A percentile compares a stretch with the other conserved stretches of the same genome.
phyloP scores from a whole-genome alignment of 768 basidiomycete genomes.

The Pulveroboletus ravenelii region DNA sequence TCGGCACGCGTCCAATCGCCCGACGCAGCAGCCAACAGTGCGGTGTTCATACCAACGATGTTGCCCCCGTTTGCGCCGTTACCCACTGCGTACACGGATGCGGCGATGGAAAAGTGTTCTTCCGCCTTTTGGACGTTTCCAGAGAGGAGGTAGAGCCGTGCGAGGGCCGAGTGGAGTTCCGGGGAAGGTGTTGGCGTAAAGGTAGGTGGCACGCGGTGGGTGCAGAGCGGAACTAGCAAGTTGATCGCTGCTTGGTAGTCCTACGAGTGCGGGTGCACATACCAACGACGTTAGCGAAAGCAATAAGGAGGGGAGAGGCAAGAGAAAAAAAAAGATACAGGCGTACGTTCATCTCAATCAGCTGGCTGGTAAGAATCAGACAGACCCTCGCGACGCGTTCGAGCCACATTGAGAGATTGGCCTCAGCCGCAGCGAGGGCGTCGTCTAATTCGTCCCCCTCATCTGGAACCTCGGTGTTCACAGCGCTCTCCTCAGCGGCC shows the following conservation, averaged over 20 bases:
- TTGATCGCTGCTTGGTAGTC: constrained; percentile 48
- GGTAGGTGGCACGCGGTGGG: constrained; percentile 25
- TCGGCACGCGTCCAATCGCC: constrained; percentile 65
- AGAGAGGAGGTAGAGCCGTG: constrained; percentile 68
- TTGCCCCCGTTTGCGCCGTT: constrained; percentile 41
- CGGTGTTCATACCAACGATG: constrained; percentile 58
- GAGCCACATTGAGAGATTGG: constrained; percentile 67
- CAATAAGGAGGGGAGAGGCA: not conserved
- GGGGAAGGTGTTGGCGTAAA: constrained; percentile 36
- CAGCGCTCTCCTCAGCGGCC: not conserved
- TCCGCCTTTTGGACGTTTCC: constrained; percentile 60
- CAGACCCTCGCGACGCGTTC: constrained; percentile 74
- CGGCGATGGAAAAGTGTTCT: constrained; percentile 44
- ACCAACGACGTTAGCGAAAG: not conserved
- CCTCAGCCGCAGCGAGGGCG: constrained; percentile 24
- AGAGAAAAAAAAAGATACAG: too few relatives aligned
- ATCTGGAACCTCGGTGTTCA: not conserved
- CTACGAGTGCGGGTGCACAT: not conserved
- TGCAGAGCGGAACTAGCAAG: constrained; percentile 65
- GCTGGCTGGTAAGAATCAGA: constrained; percentile 74
- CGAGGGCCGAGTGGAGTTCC: constrained; percentile 63
- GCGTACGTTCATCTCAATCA: constrained; percentile 80
- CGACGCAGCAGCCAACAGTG: constrained; percentile 59
- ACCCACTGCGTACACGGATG: constrained; percentile 38
- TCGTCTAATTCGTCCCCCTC: constrained; percentile 14